phyloP scores from a whole-genome alignment of 192 early-diverging fungal species.

The Coemansia sp. region DNA sequence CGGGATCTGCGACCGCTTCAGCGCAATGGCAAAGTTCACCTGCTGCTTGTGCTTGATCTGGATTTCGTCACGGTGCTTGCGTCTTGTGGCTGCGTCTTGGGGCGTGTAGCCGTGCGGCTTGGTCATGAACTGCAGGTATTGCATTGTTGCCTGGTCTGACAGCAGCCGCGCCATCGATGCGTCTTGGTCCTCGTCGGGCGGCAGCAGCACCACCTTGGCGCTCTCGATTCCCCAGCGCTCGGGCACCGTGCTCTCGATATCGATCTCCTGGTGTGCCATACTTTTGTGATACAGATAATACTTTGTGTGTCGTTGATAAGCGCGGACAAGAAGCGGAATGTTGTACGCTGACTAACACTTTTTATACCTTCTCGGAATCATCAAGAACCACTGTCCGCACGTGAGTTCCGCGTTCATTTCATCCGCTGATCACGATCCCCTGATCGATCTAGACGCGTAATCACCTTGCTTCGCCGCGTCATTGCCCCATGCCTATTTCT shows the following conservation, averaged over 20 bases:
- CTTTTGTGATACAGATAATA: too few species aligned
- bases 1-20: slow-evolving; percentile 35
- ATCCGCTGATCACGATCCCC: too few species aligned
- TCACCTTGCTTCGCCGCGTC: background rate
- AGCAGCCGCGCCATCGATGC: slow-evolving; percentile 20
- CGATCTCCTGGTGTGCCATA: too few species aligned
- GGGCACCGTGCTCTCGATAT: slow-evolving; percentile 16
- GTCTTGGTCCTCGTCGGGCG: slow-evolving; percentile 42
- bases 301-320: too few species aligned
- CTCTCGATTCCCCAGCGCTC: slow-evolving; percentile 15
- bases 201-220: slow-evolving; percentile 24
- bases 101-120: slow-evolving; percentile 20
- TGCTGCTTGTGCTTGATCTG: slow-evolving; percentile 26
- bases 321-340: too few species aligned
- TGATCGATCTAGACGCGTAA: background rate
- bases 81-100: slow-evolving; percentile 14
- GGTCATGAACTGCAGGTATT: slow-evolving; percentile 32
- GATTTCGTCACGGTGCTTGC: slow-evolving; percentile 15
- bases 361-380: too few species aligned
- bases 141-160: slow-evolving; percentile 36
- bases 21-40: slow-evolving; percentile 31
- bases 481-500: too few species aligned
- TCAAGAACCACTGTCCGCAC: too few species aligned
- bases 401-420: too few species aligned
- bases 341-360: too few species aligned